Percentiles rank a stretch among this genome's conserved stretches.
phyloP scores from a whole-genome alignment of 2,329 filamentous ascomycete species.

The Dactylellina cionopaga region DNA sequence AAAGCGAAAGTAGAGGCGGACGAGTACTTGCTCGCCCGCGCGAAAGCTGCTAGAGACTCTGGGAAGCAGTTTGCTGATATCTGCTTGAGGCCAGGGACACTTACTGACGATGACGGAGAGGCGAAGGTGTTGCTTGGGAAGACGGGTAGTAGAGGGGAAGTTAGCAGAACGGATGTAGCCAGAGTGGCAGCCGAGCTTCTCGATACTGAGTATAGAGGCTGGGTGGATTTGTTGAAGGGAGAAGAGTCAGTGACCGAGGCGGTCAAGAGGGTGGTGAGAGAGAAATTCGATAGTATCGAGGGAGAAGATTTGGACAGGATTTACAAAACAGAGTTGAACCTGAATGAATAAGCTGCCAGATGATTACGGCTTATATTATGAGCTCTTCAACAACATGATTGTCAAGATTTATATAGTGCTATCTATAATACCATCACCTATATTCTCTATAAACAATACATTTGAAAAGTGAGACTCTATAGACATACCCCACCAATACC shows the following conservation, averaged over 20 bases:
- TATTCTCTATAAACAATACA: too few species aligned
- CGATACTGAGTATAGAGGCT: constrained; percentile 63
- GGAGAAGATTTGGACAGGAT: constrained; percentile 43
- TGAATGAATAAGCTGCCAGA: too few species aligned
- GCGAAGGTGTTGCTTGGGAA: constrained; percentile 63
- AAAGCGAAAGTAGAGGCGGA: constrained; percentile 71
- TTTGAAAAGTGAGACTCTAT: too few species aligned
- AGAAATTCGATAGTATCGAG: constrained; percentile 36
- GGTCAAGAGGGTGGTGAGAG: constrained; percentile 51
- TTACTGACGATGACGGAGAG: constrained; percentile 62
- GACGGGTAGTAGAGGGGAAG: constrained; percentile 60
- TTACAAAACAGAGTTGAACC: constrained; percentile 16
- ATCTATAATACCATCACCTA: too few species aligned
- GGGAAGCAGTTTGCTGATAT: constrained; percentile 39
- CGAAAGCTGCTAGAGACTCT: constrained; percentile 26
- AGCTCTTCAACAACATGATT: too few species aligned
- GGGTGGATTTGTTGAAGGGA: constrained; percentile 55
- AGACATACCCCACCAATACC: too few species aligned
- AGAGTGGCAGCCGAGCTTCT: constrained; percentile 68
- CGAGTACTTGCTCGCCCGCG: constrained; percentile 52
- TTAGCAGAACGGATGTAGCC: constrained; percentile 71
- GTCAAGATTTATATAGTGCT: too few species aligned
- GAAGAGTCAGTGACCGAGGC: constrained; percentile 53
- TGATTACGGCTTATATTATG: too few species aligned
- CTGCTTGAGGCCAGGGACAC: constrained; percentile 58